A percentile compares a stretch with the other conserved stretches of the same genome.
These are phyloP conservation scores for Pluteus cervinus DNA, from an alignment of 768 basidiomycete genomes.

Conservation along the genomic window DNA sequence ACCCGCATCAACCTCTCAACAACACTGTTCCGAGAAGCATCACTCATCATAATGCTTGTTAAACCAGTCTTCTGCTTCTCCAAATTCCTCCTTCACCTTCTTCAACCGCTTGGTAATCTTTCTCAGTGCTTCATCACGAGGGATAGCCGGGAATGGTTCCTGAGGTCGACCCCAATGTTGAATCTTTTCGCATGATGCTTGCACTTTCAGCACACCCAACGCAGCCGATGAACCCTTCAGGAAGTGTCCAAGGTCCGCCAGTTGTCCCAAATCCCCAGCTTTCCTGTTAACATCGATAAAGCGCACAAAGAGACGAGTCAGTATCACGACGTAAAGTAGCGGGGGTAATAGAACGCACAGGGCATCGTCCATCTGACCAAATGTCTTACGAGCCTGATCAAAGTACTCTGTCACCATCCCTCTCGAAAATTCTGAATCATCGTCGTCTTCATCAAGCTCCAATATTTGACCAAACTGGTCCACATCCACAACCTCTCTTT, in stretches of 20 bases:
- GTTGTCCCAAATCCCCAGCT: slow-evolving; percentile 50
- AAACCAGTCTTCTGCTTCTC: slow-evolving; percentile 63
- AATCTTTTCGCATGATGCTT: slow-evolving; percentile 82
- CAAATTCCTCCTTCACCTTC: slow-evolving; percentile 63
- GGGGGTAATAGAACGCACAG: slow-evolving; percentile 50
- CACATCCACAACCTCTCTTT: slow-evolving; percentile 54
- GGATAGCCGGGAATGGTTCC: slow-evolving; percentile 34
- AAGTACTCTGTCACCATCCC: slow-evolving; percentile 81
- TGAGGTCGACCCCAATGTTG: slow-evolving; percentile 83
- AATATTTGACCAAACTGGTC: slow-evolving; percentile 81
- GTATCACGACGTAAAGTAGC: slow-evolving; percentile 3
- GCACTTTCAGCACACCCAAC: slow-evolving; percentile 78
- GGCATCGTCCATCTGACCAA: slow-evolving; percentile 68
- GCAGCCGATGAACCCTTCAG: slow-evolving; percentile 97
- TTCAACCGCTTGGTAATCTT: slow-evolving; percentile 52
- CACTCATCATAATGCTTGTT: slow-evolving; percentile 34
- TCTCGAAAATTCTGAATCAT: slow-evolving; percentile 61
- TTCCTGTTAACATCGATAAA: slow-evolving; percentile 30
- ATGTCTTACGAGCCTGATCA: slow-evolving; percentile 70
- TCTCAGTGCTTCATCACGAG: slow-evolving; percentile 43
- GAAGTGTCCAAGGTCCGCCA: slow-evolving; percentile 85
- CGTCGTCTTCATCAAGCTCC: slow-evolving; percentile 86
- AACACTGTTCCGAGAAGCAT: slow-evolving; percentile 5
- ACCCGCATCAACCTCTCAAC: no score
- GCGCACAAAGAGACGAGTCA: slow-evolving; percentile 2